phyloP scores from a whole-genome alignment of 768 basidiomycete genomes.

The Macrolepiota albuminosa region DNA sequence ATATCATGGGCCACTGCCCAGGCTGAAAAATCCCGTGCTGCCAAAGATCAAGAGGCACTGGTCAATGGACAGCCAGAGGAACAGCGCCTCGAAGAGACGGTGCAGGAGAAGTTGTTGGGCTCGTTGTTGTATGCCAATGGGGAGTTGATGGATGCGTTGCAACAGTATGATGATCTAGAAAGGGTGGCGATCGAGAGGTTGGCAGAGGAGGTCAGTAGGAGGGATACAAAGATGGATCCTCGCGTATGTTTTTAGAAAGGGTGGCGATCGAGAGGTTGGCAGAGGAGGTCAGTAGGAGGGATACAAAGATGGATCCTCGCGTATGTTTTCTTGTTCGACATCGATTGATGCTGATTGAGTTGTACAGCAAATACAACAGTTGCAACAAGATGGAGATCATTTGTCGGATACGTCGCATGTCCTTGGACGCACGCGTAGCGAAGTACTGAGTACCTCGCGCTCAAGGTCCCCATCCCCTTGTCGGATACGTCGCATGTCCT shows the following conservation, averaged over 20 bases:
- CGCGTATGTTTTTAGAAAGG: constrained; percentile 58
- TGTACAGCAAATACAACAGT: constrained; percentile 28
- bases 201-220: constrained; percentile 66
- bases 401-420: constrained; percentile 24
- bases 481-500: constrained; percentile 22
- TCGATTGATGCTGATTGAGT: background rate
- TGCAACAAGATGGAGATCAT: constrained; percentile 30
- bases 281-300: constrained; percentile 67
- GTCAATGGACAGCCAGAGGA: constrained; percentile 23
- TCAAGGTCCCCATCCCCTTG: constrained; percentile 29
- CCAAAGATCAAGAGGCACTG: constrained; percentile 21
- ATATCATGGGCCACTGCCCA: constrained; percentile 88
- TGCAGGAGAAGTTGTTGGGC: constrained; percentile 72
- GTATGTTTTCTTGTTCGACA: constrained; percentile 37
- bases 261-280: constrained; percentile 60
- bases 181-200: constrained; percentile 60
- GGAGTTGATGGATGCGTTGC: constrained; percentile 61
- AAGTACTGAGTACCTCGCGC: constrained; percentile 40
- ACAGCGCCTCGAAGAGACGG: constrained; percentile 42
- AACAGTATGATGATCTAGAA: constrained; percentile 75
- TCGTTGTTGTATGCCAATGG: constrained; percentile 71
- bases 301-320: constrained; percentile 59
- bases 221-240: constrained; percentile 61
- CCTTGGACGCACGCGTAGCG: constrained; percentile 18
- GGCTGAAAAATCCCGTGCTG: constrained; percentile 63